A percentile compares a stretch with the other conserved stretches of the same genome.
These are phyloP conservation scores for Phytophthora quininea DNA, from an alignment of 352 stramenopile species.

Conservation along the genomic window DNA sequence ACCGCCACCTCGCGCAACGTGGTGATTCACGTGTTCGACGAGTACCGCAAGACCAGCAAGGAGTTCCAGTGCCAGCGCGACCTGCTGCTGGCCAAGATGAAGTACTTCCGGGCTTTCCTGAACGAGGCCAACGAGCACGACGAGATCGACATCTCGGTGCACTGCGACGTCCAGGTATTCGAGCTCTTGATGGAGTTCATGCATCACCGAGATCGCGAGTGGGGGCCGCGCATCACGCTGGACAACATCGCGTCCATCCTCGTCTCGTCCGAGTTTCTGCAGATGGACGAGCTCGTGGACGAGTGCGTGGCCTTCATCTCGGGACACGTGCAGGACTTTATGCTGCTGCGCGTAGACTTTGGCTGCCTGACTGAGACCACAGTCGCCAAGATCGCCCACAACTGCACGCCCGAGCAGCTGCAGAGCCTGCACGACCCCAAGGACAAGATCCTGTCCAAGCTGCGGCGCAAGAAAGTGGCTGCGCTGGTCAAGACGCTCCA, in stretches of 20 bases:
- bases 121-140: constrained; percentile 81
- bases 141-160: constrained; percentile 93
- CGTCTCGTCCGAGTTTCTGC: constrained; percentile 91
- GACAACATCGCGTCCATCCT: constrained; percentile 89
- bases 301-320: constrained; percentile 86
- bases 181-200: constrained; percentile 92
- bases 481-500: constrained; percentile 47
- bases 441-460: constrained; percentile 87
- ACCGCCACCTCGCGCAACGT: constrained; percentile 42
- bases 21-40: constrained; percentile 92
- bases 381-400: constrained; percentile 69
- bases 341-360: constrained; percentile 88
- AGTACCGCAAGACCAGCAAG: constrained; percentile 83
- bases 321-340: constrained; percentile 74
- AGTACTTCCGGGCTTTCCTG: constrained; percentile 90
- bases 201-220: constrained; percentile 57
- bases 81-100: constrained; percentile 89
- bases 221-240: constrained; percentile 55
- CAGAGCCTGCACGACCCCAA: constrained; percentile 81
- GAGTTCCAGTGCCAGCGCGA: constrained; percentile 86
- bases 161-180: constrained; percentile 93
- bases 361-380: constrained; percentile 81
- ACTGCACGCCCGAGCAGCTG: constrained; percentile 62
- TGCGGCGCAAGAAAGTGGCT: constrained; percentile 87
- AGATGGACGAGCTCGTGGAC: constrained; percentile 89